Conservation (phyloP, 495 filamentous ascomycete genomes). For the Aspergillus asperescens region DNA sequence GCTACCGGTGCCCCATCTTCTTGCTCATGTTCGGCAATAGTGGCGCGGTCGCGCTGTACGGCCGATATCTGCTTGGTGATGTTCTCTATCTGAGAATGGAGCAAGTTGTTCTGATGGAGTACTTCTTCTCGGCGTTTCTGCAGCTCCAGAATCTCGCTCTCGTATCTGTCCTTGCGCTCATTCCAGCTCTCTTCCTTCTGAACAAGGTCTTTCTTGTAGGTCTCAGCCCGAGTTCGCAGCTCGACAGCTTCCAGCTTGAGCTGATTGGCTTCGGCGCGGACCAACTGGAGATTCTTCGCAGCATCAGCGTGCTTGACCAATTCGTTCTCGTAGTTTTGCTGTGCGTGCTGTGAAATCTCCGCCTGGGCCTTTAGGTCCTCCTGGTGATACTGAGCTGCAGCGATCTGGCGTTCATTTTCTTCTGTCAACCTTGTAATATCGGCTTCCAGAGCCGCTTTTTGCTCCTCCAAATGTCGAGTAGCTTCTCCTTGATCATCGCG, state of each 20-base stretch:
- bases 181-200: constrained; percentile 85
- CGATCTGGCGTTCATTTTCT: constrained; percentile 72
- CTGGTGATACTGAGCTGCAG: constrained; percentile 73
- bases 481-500: constrained; percentile 73
- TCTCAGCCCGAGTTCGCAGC: constrained; percentile 71
- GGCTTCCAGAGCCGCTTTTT: constrained; percentile 65
- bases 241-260: constrained; percentile 69
- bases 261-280: constrained; percentile 75
- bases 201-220: constrained; percentile 65
- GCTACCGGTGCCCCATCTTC: constrained; percentile 36
- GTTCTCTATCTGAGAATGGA: constrained; percentile 83
- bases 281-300: constrained; percentile 68
- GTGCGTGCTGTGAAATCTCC: constrained; percentile 84
- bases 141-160: constrained; percentile 74
- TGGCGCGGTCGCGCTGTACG: constrained; percentile 66
- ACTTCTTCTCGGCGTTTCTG: constrained; percentile 74
- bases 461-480: constrained; percentile 67
- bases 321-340: constrained; percentile 91
- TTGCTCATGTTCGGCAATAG: constrained; percentile 40
- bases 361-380: constrained; percentile 90
- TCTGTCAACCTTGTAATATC: constrained; percentile 81
- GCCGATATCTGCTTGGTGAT: constrained; percentile 70
- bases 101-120: constrained; percentile 74
- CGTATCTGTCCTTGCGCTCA: constrained; percentile 70
- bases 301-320: constrained; percentile 92